These are phyloP conservation scores for Mucor lusitanicus DNA, from an alignment of 371 early-diverging fungal genomes.

Conservation along the genomic window DNA sequence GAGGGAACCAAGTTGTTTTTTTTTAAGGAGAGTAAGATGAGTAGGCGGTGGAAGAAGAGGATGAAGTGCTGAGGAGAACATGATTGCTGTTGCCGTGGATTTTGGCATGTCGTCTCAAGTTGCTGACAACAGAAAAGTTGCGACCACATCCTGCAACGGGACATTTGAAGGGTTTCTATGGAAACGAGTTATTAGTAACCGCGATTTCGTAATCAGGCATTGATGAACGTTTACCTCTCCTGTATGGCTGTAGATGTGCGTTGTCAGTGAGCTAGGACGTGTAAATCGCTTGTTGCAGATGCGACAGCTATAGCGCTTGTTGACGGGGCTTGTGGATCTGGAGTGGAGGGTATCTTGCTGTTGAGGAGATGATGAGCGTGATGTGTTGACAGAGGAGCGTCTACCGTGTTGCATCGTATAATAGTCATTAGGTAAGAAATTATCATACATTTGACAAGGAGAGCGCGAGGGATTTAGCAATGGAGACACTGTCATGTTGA, in stretches of 20 bases:
- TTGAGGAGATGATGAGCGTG: neutral
- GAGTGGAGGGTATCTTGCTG: neutral
- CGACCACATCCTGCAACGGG: constrained; percentile 31
- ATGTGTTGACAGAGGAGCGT: neutral
- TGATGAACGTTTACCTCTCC: constrained; percentile 33
- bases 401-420: neutral
- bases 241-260: constrained; percentile 42
- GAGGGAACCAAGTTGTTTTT: neutral
- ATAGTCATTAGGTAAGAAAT: neutral
- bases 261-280: constrained; percentile 35
- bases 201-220: neutral
- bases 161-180: constrained; percentile 40
- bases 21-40: constrained; percentile 1
- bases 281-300: constrained; percentile 38
- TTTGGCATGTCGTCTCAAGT: constrained; percentile 38
- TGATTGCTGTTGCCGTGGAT: constrained; percentile 18
- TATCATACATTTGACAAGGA: neutral
- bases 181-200: neutral
- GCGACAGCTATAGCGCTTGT: constrained; percentile 27
- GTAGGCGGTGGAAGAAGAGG: constrained; percentile 1
- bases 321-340: constrained; percentile 3
- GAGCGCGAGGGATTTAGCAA: neutral
- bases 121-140: constrained; percentile 38
- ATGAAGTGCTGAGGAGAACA: neutral
- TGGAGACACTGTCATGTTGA: neutral